phyloP scores from a whole-genome alignment of 257 asterid genomes.

The Fraxinus anomala region DNA sequence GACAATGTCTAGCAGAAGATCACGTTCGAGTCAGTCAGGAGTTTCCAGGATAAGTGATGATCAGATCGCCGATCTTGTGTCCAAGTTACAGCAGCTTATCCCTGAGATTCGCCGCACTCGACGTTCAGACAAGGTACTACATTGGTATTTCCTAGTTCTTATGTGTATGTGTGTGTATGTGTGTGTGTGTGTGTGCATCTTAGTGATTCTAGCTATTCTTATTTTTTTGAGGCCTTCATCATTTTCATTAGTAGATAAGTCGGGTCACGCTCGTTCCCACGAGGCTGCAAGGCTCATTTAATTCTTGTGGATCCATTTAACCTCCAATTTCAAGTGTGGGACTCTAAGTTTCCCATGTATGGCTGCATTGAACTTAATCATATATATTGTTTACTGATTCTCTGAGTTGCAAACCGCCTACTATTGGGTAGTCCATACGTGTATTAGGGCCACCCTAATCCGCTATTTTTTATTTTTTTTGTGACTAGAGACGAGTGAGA shows the following conservation, averaged over 20 bases:
- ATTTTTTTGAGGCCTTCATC: constrained; percentile 25
- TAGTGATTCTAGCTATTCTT: neutral
- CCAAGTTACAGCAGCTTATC: constrained; percentile 62
- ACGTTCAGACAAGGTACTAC: constrained; percentile 65
- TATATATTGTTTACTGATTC: no score
- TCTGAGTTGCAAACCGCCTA: no score
- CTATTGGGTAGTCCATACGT: no score
- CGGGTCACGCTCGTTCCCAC: neutral
- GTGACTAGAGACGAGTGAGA: neutral
- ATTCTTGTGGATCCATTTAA: neutral
- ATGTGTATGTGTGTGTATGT: neutral
- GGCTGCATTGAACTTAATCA: no score
- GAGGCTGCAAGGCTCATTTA: constrained; percentile 24
- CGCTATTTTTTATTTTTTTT: neutral
- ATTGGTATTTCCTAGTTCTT: neutral
- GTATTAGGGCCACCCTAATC: neutral
- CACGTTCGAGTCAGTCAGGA: constrained; percentile 61
- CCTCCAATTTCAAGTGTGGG: constrained; percentile 17
- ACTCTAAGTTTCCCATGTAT: constrained; percentile 18
- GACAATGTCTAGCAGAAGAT: constrained; percentile 78
- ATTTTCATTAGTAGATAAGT: neutral
- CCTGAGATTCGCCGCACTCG: constrained; percentile 58
- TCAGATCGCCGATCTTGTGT: constrained; percentile 74
- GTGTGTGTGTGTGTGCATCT: neutral
- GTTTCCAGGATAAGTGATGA: constrained; percentile 59